These are phyloP conservation scores for Pichia exigua DNA, from an alignment of 805 yeast species.

Conservation along the genomic window DNA sequence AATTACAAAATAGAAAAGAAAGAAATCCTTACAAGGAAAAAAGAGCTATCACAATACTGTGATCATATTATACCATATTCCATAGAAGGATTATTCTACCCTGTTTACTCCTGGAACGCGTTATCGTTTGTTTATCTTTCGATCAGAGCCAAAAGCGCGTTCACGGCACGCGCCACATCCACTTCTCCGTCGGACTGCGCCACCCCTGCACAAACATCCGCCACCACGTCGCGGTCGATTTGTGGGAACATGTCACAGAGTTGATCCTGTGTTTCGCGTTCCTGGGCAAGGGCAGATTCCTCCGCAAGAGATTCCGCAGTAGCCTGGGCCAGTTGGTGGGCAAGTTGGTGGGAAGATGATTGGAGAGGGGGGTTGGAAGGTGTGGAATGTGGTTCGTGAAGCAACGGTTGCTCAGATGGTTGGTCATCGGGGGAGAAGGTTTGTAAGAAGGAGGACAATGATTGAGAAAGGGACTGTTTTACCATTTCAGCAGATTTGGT, in stretches of 20 bases:
- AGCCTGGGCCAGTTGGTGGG: constrained; percentile 26
- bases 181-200: neutral
- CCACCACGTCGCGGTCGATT: neutral
- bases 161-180: neutral
- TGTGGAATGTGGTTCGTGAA: too few relatives aligned
- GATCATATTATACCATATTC: too few relatives aligned
- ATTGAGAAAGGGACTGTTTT: constrained; percentile 28
- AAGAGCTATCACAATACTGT: neutral
- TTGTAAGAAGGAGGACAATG: constrained; percentile 19
- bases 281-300: neutral
- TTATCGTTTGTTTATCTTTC: neutral
- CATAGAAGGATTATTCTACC: neutral
- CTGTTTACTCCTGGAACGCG: neutral
- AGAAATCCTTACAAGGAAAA: neutral
- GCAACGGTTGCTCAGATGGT: constrained; percentile 13
- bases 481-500: constrained; percentile 31
- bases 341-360: constrained; percentile 15
- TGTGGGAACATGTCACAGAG: constrained; percentile 3
- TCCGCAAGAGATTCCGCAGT: constrained; percentile 14
- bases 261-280: neutral
- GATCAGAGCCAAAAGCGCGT: neutral
- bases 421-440: constrained; percentile 6
- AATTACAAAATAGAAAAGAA: neutral
- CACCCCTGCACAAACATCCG: constrained; percentile 1
- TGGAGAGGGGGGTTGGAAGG: neutral